Evolutionary conservation across 345 rosid genomes (phyloP).

Genomic region (Balakata baccata): DNA sequence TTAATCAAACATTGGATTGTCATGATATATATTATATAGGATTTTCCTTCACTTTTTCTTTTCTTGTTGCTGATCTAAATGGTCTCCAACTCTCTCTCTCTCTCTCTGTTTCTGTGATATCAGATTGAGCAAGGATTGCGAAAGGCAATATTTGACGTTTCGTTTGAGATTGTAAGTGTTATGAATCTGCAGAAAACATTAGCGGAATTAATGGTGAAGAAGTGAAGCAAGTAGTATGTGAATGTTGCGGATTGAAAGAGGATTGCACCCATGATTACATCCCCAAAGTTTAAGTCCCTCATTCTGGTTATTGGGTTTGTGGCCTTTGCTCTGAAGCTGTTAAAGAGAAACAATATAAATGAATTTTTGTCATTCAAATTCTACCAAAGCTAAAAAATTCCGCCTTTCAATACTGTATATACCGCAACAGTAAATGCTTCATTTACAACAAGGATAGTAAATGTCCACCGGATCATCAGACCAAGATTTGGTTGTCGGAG

Average conservation of each 20-base stretch:
- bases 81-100: not conserved
- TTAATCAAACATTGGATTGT: too few relatives aligned
- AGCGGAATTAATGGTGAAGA: constrained; percentile 1
- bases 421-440: too few relatives aligned
- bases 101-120: not conserved
- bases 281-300: constrained; percentile 22
- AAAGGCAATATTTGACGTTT: constrained; percentile 35
- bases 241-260: constrained; percentile 51
- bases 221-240: constrained; percentile 40
- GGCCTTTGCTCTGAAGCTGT: constrained; percentile 55
- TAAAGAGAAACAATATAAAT: constrained; percentile 28
- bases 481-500: not conserved
- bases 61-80: not conserved
- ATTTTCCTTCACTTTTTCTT: not conserved
- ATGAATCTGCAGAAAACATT: constrained; percentile 7
- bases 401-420: too few relatives aligned
- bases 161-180: constrained; percentile 24
- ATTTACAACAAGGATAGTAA: not conserved
- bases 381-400: too few relatives aligned
- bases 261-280: constrained; percentile 44
- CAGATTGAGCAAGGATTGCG: constrained; percentile 30
- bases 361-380: too few relatives aligned
- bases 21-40: not conserved
- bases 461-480: not conserved
- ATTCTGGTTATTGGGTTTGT: constrained; percentile 47